Conservation (phyloP, 2,329 filamentous ascomycete species). For the Pyrenophora graminea region DNA sequence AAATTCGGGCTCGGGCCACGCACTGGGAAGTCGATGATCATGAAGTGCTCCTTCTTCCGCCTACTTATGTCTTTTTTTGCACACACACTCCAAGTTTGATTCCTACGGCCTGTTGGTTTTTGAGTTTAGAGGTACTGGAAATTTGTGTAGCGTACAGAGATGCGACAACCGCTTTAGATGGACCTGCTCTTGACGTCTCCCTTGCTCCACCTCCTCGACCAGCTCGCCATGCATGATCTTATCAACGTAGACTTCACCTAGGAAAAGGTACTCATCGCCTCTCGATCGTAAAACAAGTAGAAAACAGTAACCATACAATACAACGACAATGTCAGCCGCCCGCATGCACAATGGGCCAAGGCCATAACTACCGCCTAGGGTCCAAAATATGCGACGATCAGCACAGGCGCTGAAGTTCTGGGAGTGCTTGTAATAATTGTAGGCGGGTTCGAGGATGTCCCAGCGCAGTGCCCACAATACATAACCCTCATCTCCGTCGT, state of each 20-base stretch:
- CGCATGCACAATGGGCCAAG: constrained; percentile 9
- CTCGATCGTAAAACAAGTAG: constrained; percentile 4
- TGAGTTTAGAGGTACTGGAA: no score
- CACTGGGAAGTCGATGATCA: no score
- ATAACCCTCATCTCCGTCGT: no score
- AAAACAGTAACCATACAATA: constrained; percentile 4
- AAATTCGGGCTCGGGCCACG: no score
- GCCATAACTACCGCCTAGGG: background rate
- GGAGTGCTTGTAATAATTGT: no score
- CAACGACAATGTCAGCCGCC: constrained; percentile 6
- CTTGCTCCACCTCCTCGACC: background rate
- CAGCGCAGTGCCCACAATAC: no score
- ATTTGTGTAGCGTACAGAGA: no score
- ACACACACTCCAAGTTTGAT: no score
- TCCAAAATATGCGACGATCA: constrained; percentile 2
- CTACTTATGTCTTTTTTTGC: background rate
- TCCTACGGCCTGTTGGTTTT: no score
- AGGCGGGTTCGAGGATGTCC: no score
- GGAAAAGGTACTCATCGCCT: constrained; percentile 1
- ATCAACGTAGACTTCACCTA: constrained; percentile 11
- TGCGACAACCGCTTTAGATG: background rate
- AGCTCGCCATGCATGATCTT: constrained; percentile 7
- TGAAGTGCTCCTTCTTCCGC: no score
- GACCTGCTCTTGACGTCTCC: background rate
- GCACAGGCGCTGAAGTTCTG: no score